These are phyloP conservation scores for Euphrasia arctica DNA, from an alignment of 305 asterid genomes.

Conservation along the genomic window DNA sequence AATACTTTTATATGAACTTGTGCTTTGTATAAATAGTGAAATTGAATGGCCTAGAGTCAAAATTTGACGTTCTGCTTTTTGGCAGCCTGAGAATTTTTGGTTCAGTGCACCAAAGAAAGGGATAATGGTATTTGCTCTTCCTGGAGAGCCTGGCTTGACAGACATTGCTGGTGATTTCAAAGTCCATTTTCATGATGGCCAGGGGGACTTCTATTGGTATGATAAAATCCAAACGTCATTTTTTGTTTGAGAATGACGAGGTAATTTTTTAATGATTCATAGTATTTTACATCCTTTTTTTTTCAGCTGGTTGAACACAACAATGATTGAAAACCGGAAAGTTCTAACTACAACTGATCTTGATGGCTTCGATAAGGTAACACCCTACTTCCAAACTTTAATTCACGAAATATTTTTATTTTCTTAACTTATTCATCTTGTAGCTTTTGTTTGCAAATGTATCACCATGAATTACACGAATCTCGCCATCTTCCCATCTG, in stretches of 20 bases:
- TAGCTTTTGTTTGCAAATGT: not conserved
- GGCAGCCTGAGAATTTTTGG: conserved; percentile 98
- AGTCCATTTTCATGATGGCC: conserved; percentile 94
- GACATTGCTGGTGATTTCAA: conserved; percentile 92
- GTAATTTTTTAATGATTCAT: not conserved
- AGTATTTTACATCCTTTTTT: conserved; percentile 24
- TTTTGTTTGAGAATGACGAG: conserved; percentile 13
- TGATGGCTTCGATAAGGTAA: conserved; percentile 98
- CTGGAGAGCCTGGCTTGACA: conserved; percentile 97
- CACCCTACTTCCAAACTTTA: no score
- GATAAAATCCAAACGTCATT: not conserved
- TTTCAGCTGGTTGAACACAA: conserved; percentile 92
- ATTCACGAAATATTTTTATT: not conserved
- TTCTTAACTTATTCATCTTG: not conserved
- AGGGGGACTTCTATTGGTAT: conserved; percentile 99
- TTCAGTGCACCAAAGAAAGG: conserved; percentile 95
- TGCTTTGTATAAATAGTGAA: conserved; percentile 8
- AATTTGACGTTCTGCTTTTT: conserved; percentile 25
- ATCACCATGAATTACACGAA: not conserved
- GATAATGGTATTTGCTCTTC: conserved; percentile 96
- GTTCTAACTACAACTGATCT: conserved; percentile 69
- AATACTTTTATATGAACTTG: conserved; percentile 11
- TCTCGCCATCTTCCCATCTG: conserved; percentile 3
- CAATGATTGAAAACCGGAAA: conserved; percentile 92
- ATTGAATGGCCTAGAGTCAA: conserved; percentile 5